Conservation (phyloP, 371 early-diverging fungal species). For the Mortierella sp. region DNA sequence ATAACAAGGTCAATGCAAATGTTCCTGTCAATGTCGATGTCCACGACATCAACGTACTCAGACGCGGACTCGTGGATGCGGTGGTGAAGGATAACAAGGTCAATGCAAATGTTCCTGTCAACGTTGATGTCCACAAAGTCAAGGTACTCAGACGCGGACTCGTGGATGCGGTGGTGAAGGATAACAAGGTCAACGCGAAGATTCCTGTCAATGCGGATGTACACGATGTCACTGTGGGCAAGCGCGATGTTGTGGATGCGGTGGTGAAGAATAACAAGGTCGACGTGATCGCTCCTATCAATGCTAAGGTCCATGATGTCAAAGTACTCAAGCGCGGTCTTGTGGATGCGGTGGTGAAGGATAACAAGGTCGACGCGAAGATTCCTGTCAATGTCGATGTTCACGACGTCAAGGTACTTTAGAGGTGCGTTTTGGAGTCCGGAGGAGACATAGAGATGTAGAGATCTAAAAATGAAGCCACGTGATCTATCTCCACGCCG, state of each 20-base stretch:
- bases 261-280: neutral
- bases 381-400: no score
- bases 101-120: neutral
- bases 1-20: neutral
- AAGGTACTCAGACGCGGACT: constrained; percentile 1
- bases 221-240: constrained; percentile 3
- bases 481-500: no score
- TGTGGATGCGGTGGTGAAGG: no score
- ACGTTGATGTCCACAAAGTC: neutral
- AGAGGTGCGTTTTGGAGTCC: no score
- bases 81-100: neutral
- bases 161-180: neutral
- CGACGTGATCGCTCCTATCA: neutral
- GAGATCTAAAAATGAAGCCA: no score
- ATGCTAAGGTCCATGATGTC: neutral
- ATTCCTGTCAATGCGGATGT: neutral
- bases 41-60: constrained; percentile 5
- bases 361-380: neutral
- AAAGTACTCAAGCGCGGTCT: neutral
- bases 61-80: neutral
- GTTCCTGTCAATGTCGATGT: neutral
- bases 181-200: neutral
- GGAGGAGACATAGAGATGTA: no score
- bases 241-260: neutral
- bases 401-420: no score